A percentile compares a stretch with the other conserved stretches of the same genome.
phyloP scores from a whole-genome alignment of 164 flowering plant species.

The Magnolia kwangsiensis region DNA sequence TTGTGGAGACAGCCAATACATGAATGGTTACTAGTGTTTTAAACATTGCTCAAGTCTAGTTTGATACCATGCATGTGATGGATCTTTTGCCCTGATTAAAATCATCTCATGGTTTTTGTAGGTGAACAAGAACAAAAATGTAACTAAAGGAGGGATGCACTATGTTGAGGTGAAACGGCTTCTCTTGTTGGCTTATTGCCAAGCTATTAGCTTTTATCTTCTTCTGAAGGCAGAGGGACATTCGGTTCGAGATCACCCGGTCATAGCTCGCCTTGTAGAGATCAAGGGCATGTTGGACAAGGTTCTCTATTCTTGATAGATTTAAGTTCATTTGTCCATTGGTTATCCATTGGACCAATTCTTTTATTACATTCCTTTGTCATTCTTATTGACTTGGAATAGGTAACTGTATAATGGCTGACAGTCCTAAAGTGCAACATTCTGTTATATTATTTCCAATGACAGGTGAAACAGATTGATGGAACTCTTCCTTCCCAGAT shows the following conservation, averaged over 20 bases:
- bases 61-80: background rate
- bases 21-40: background rate
- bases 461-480: constrained; percentile 73
- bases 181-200: constrained; percentile 74
- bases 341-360: background rate
- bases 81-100: constrained; percentile 2
- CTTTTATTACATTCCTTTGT: background rate
- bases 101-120: constrained; percentile 27
- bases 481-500: constrained; percentile 51
- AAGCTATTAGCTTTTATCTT: constrained; percentile 86
- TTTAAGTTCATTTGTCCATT: background rate
- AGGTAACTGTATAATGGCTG: background rate
- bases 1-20: too few species aligned
- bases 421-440: background rate
- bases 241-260: constrained; percentile 90
- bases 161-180: constrained; percentile 75
- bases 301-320: constrained; percentile 35
- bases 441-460: constrained; percentile 11
- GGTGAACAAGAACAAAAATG: constrained; percentile 32
- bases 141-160: constrained; percentile 45
- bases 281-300: constrained; percentile 69
- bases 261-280: constrained; percentile 76
- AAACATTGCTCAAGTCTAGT: background rate
- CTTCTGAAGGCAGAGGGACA: constrained; percentile 93
- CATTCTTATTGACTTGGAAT: background rate